Conservation (phyloP, 345 rosid species). For the Populus nigra region DNA sequence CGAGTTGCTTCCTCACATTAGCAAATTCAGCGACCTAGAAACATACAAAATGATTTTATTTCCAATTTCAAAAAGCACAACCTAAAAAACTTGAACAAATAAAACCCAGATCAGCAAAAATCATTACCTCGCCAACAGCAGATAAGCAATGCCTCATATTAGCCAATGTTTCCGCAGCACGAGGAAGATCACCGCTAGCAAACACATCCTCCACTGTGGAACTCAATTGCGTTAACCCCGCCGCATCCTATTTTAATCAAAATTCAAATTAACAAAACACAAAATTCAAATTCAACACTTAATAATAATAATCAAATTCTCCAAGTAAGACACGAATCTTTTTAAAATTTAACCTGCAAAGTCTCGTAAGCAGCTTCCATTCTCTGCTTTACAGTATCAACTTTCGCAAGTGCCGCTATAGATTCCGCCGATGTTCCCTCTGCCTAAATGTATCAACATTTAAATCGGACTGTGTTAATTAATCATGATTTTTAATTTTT, state of each 20-base stretch:
- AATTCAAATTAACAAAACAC: background rate
- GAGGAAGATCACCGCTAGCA: conserved; percentile 96
- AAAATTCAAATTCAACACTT: background rate
- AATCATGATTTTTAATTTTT: too few species aligned
- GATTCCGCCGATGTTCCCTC: conserved; percentile 95
- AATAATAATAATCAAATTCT: too few species aligned
- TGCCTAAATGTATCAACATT: conserved; percentile 42
- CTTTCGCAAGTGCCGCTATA: conserved; percentile 87
- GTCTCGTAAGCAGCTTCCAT: conserved; percentile 96
- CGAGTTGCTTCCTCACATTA: conserved; percentile 87
- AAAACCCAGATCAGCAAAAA: background rate
- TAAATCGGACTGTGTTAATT: background rate
- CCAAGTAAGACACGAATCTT: background rate
- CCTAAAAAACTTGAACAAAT: background rate
- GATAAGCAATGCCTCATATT: conserved; percentile 98
- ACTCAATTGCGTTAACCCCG: conserved; percentile 91
- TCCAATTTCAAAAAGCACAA: background rate
- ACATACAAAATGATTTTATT: background rate
- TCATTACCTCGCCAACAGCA: conserved; percentile 91
- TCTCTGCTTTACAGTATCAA: conserved; percentile 93
- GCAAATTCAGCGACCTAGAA: conserved; percentile 97
- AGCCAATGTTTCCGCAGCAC: conserved; percentile 98
- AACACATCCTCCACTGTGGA: conserved; percentile 97
- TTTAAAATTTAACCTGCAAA: conserved; percentile 53
- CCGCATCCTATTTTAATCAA: conserved; percentile 66